Percentiles rank a stretch among this genome's conserved stretches.
Evolutionary conservation across 1,139 yeast genomes (phyloP).

Genomic region (Arxiozyma bovina): DNA sequence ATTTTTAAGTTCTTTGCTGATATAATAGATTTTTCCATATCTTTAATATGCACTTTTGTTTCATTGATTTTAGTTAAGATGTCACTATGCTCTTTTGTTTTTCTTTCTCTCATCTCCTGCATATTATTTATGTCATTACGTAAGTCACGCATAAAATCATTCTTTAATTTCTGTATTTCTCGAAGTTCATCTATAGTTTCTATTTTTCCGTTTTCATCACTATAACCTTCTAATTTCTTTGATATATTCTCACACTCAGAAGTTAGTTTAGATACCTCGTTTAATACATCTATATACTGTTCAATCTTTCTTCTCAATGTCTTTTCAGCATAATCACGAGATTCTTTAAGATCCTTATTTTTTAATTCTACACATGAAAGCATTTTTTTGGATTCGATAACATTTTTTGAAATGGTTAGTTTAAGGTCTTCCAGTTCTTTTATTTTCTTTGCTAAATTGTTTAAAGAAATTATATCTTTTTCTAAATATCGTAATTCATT

Average conservation of each 20-base stretch:
- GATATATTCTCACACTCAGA: constrained; percentile 35
- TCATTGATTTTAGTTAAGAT: constrained; percentile 51
- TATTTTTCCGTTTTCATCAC: constrained; percentile 14
- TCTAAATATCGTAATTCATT: constrained; percentile 30
- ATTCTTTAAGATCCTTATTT: constrained; percentile 13
- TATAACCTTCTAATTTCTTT: constrained; percentile 31
- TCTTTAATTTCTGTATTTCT: constrained; percentile 37
- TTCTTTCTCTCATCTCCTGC: constrained; percentile 42
- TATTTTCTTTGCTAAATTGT: background rate
- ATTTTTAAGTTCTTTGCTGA: constrained; percentile 35
- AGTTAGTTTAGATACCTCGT: constrained; percentile 31
- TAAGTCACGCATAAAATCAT: constrained; percentile 37
- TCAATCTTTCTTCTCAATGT: constrained; percentile 20
- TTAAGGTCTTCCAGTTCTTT: background rate
- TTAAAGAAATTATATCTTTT: constrained; percentile 15
- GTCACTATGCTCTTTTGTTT: constrained; percentile 41
- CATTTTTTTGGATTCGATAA: background rate
- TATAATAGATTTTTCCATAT: constrained; percentile 43
- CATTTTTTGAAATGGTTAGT: background rate
- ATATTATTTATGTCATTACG: constrained; percentile 40
- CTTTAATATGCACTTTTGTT: constrained; percentile 45
- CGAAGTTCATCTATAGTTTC: constrained; percentile 44
- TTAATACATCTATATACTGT: constrained; percentile 14
- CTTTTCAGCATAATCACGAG: constrained; percentile 17
- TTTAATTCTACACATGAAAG: constrained; percentile 8